Evolutionary conservation across 2,329 filamentous ascomycete genomes (phyloP), one percentile per base, ranked within the genome.

Genomic region (Penicillium sp.): DNA sequence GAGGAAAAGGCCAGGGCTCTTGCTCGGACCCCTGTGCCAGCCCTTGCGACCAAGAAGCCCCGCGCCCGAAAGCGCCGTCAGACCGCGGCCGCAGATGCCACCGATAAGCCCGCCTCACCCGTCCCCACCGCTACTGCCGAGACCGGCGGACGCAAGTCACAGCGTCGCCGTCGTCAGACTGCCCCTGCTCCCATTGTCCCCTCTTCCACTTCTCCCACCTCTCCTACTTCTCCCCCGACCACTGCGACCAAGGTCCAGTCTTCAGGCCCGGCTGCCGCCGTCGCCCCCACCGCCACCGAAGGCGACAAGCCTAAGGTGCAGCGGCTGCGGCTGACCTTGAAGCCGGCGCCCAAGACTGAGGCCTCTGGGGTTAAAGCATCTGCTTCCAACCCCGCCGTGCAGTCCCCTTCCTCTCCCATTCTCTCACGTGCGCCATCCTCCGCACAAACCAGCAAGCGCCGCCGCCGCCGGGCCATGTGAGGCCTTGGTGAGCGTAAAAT

Each of bases 291-390:
- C 48, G 19, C 52, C 35, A 51, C 44, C 5, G 35, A 53, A 23
- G 36, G 17, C 17, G 39, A 55, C 2, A 49, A 58, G n/a, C 48
- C 55, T 21, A 53, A 55, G 44, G 52, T 62, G 10, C 60, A 61
- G 58, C 60, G 60, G 17, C 47, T 62, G 8, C 53, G 49, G 19
- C 35, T 62, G 27, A 62, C 59, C 35, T 53, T 64, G 17, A 62
- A 62, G 50, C 61, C 61, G 13, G 58, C 35, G 17, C 25, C 48
- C 17, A 42, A 54, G 45, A 41, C 49, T 25, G 58, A 55, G 19
- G 39, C 49, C 15, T 31, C 43, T 17, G 47, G 43, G 36, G 35
- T 25, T 35, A 12, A 33, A 23, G 33, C 45, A 33, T 39, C 54
- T 17, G 25, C n/a, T 33, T 36, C 45, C 31, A 21, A 29, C 39